Percentiles rank a stretch among this genome's conserved stretches.
Conservation (phyloP, 139 green algal species). For the Chlorella sp. region DNA sequence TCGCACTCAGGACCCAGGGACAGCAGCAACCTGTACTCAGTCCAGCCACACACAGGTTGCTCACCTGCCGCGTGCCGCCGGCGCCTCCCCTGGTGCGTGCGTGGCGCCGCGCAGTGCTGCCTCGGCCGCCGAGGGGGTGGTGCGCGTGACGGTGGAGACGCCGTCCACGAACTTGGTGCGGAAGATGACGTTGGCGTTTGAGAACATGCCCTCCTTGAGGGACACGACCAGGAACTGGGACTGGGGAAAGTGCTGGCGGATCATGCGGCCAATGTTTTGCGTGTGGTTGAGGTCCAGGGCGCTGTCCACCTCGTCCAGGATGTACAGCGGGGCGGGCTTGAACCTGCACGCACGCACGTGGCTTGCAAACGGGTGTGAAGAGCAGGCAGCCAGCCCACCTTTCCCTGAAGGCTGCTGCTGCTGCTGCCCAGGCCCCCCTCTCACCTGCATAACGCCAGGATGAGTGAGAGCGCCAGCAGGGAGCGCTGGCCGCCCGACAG, state of each 20-base stretch:
- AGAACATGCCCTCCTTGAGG: slow-evolving; percentile 99
- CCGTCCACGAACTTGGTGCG: slow-evolving; percentile 97
- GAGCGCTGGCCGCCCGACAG: slow-evolving; percentile 92
- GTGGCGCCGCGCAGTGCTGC: not conserved
- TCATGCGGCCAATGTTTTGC: slow-evolving; percentile 98
- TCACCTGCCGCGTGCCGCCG: too few relatives aligned
- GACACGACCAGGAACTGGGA: slow-evolving; percentile 50
- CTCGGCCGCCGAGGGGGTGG: slow-evolving; percentile 10
- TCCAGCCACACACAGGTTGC: too few relatives aligned
- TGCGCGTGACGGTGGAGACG: slow-evolving; percentile 84
- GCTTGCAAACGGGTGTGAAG: too few relatives aligned
- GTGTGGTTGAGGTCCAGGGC: slow-evolving; percentile 98
- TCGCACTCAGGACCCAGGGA: too few relatives aligned
- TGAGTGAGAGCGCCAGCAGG: slow-evolving; percentile 92
- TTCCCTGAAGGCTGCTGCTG: too few relatives aligned
- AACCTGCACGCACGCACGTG: slow-evolving; percentile 73
- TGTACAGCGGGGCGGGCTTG: slow-evolving; percentile 98
- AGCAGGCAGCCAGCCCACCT: too few relatives aligned
- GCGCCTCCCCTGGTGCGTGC: too few relatives aligned
- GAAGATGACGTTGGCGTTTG: slow-evolving; percentile 99
- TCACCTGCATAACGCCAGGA: slow-evolving; percentile 88
- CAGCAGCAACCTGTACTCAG: too few relatives aligned
- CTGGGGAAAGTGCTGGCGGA: slow-evolving; percentile 95
- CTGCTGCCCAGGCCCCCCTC: not conserved
- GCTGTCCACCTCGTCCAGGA: slow-evolving; percentile 98